Evolutionary conservation across 2,329 filamentous ascomycete genomes (phyloP).

Genomic region (Arthrobotrys entomopaga): DNA sequence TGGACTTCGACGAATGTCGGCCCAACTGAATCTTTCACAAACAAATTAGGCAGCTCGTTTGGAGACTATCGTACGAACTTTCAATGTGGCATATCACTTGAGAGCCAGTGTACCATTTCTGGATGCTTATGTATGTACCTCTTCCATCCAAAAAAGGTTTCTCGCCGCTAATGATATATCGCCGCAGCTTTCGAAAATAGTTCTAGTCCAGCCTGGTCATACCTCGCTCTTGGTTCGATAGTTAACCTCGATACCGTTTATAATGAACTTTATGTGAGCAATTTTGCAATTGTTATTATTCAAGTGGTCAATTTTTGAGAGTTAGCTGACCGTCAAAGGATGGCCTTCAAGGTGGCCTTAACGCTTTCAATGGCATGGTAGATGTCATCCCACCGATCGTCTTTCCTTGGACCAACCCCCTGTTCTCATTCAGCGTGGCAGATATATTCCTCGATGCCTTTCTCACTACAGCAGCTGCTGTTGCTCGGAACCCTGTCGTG

Average conservation of each 20-base stretch:
- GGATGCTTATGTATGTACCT: background rate
- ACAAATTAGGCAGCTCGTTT: conserved; percentile 4
- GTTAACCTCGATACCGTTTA: background rate
- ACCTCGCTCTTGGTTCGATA: background rate
- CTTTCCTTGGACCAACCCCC: conserved; percentile 2
- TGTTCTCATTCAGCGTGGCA: background rate
- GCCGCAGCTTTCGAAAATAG: background rate
- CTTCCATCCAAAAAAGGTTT: background rate
- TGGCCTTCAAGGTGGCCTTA: conserved; percentile 4
- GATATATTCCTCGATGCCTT: background rate
- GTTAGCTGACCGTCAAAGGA: background rate
- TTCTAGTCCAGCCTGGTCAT: background rate
- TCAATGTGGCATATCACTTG: conserved; percentile 4
- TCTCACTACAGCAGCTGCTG: background rate
- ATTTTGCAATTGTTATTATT: background rate
- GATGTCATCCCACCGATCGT: conserved; percentile 2
- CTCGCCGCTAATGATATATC: background rate
- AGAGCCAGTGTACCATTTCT: conserved; percentile 5
- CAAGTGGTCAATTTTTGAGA: background rate
- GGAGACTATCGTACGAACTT: background rate
- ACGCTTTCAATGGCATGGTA: conserved; percentile 3
- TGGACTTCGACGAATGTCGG: conserved; percentile 1
- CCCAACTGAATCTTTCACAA: background rate
- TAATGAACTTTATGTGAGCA: background rate
- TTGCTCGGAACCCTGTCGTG: background rate